Base-by-base conservation (phyloP, 768 basidiomycete species). In the Rubroboletus satanas region DNA sequence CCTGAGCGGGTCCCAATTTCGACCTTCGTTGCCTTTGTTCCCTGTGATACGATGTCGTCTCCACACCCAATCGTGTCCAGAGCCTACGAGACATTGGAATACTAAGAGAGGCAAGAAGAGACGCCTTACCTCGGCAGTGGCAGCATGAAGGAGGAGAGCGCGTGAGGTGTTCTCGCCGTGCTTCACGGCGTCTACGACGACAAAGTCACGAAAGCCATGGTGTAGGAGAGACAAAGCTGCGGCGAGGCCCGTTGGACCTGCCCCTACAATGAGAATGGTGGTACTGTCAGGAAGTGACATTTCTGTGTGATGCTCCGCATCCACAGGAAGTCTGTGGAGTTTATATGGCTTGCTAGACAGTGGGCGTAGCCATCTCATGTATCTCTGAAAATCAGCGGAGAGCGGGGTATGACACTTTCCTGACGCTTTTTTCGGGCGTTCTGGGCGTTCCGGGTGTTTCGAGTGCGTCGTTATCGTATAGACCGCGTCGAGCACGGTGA, bases 111-210 rank as follows among this genome's bases (percentile, higher is more conserved):
- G 7, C 3, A 7, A 9, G 18, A 10, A 1, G 15, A 47, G 3
- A 3, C 4, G 1, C 0, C 21, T 8, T 44, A 79, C 81, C 72
- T 83, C 81, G 18, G 83, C 68, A 3, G 81, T 83, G 32, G 79
- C 77, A n/a, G 81, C 77, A 57, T 83, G 81, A 29, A 82, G 62
- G 1, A 74, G 69, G 7, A 78, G 58, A 0, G 82, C 80, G 9
- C 81, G 77, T 12, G 81, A 79, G 5, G 74, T 68, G 45, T 73
- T 71, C 45, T 71, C 65, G 44, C 73, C 73, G n/a, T 69, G 45
- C 6, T 45, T 43, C 1, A 65, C 52, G 18, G 70, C 71, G 46
- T 83, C 80, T 8, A 82, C 77, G 11, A 81, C 66, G 17, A 74
- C 57, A 64, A 83, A 58, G 39, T 80, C 74, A 28, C 58, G 64